Evolutionary conservation across 768 basidiomycete genomes (phyloP), one percentile per base, ranked within the genome.

Genomic region (Collybia sp.): DNA sequence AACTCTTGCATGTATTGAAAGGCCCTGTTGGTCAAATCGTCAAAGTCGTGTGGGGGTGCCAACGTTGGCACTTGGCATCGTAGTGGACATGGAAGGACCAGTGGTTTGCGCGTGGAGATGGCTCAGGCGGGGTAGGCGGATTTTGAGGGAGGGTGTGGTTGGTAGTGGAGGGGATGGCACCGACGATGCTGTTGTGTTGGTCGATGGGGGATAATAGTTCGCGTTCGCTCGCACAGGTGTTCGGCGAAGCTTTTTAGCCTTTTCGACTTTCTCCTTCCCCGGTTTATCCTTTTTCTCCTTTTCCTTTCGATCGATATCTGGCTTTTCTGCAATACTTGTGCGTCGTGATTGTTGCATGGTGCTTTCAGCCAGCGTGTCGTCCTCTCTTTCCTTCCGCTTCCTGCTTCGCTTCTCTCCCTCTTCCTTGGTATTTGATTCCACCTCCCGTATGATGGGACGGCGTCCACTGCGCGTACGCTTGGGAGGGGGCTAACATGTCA

Each of bases 71-170:
- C 58, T 63, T 41, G 52, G 44, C 19, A 54, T 51, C 11, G 51
- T 50, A 36, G 50, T 50, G 46, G 52, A 43, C 17, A 54, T 51
- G 6, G 51, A 50, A 39, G 50, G 53, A 46, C 53, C 53, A 30
- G 54, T 43, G 12, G 50, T 45, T 45, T 47, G 41, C 35, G 58
- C 47, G 31, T 53, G 49, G 30, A 62, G 53, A 40, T 60, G 68
- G 48, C 65, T 73, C 45, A 76, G 61, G n/a, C 69, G 69, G 13
- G 77, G 77, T 43, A 79, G 70, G 33, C 77, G 73, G 42, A 79
- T 79, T 55, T 77, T 78, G 43, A 79, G 71, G 17, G 75, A 72
- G n/a, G 76, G 73, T 0, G 73, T 69, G 30, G 63, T 52, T 12
- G 69, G 63, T 36, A 54, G 47, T 31, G 60, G 57, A 42, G 63